Percentiles rank a stretch among this genome's conserved stretches.
Conservation (phyloP, 2,329 filamentous ascomycete species). For the Xylaria sp. region DNA sequence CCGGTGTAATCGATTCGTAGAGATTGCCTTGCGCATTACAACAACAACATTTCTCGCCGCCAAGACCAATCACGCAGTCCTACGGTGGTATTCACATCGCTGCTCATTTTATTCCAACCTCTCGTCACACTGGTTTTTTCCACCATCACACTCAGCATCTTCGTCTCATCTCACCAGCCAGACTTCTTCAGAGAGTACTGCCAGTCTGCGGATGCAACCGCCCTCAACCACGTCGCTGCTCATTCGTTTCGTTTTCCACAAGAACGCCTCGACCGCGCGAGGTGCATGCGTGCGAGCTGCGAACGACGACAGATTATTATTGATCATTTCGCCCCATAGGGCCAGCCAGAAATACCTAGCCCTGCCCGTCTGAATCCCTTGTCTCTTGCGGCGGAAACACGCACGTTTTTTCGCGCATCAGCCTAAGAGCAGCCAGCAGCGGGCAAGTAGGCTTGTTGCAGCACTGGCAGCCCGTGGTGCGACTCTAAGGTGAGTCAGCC, state of each 20-base stretch:
- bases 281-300: slow-evolving; percentile 3
- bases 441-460: slow-evolving; percentile 13
- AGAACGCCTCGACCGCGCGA: slow-evolving; percentile 15
- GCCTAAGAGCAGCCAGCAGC: background rate
- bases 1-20: no score
- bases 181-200: slow-evolving; percentile 8
- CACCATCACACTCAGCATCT: slow-evolving; percentile 3
- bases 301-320: background rate
- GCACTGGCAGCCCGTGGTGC: slow-evolving; percentile 21
- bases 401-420: background rate
- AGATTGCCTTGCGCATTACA: background rate
- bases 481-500: slow-evolving; percentile 25
- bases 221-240: slow-evolving; percentile 6
- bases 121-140: background rate
- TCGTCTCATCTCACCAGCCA: background rate
- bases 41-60: slow-evolving; percentile 2
- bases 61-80: slow-evolving; percentile 5
- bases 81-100: slow-evolving; percentile 5
- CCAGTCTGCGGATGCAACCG: slow-evolving; percentile 9
- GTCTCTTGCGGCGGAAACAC: background rate
- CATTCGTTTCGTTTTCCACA: slow-evolving; percentile 1
- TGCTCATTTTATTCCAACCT: slow-evolving; percentile 1
- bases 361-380: background rate
- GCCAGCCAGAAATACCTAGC: background rate
- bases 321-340: slow-evolving; percentile 1